These are phyloP conservation scores for Taphrina sp. DNA, from an alignment of 1,139 yeast genomes.

Conservation along the genomic window DNA sequence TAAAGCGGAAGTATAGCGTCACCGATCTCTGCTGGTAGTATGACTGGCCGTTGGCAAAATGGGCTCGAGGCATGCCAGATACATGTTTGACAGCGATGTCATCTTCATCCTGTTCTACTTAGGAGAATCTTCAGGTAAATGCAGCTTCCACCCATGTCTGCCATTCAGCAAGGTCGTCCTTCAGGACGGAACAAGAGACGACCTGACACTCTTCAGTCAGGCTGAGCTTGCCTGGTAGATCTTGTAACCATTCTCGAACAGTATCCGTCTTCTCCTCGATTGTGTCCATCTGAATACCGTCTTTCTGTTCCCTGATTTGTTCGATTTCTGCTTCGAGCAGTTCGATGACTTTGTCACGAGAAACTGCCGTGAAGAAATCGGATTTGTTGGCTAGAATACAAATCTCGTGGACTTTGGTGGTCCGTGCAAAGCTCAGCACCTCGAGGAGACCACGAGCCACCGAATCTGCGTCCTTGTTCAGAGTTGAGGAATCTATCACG, in stretches of 20 bases:
- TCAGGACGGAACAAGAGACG: slow-evolving; percentile 19
- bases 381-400: slow-evolving; percentile 25
- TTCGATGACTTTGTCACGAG: slow-evolving; percentile 8
- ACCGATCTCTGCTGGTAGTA: no score
- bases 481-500: slow-evolving; percentile 19
- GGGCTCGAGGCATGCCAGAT: no score
- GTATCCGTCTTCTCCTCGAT: slow-evolving; percentile 19
- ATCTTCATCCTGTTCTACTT: no score
- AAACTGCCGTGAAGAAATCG: slow-evolving; percentile 24
- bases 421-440: slow-evolving; percentile 12
- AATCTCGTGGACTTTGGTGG: background rate
- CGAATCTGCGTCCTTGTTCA: slow-evolving; percentile 7
- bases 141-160: slow-evolving; percentile 14
- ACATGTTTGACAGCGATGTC: no score
- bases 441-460: slow-evolving; percentile 8
- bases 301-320: slow-evolving; percentile 7
- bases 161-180: slow-evolving; percentile 13
- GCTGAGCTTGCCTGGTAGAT: slow-evolving; percentile 8
- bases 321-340: slow-evolving; percentile 12
- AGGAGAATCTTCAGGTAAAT: background rate
- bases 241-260: slow-evolving; percentile 24
- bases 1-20: no score
- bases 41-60: no score
- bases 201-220: slow-evolving; percentile 12
- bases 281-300: slow-evolving; percentile 21